A percentile compares a stretch with the other conserved stretches of the same genome.
phyloP scores from a whole-genome alignment of 495 filamentous ascomycete genomes.

The Lasiosphaeria miniovina region DNA sequence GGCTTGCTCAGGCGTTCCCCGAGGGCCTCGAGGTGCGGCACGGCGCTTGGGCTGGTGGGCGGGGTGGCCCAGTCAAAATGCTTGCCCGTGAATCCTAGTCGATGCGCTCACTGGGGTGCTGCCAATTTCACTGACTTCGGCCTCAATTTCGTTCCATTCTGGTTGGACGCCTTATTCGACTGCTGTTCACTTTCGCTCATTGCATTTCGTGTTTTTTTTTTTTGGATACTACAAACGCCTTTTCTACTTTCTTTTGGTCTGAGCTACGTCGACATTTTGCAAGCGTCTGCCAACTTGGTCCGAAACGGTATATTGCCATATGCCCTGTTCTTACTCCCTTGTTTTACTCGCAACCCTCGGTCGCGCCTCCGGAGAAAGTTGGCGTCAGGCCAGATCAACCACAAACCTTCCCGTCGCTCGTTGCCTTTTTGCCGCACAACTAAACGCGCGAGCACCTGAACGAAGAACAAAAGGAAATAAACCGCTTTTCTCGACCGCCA shows the following conservation, averaged over 20 bases:
- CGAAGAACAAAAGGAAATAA: background rate
- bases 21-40: background rate
- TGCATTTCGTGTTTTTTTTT: background rate
- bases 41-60: background rate
- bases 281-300: too few relatives aligned
- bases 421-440: background rate
- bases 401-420: slow-evolving; percentile 4
- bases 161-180: slow-evolving; percentile 12
- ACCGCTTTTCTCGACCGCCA: background rate
- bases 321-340: background rate
- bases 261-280: too few relatives aligned
- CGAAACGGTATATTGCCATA: too few relatives aligned
- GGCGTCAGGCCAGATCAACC: slow-evolving; percentile 1
- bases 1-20: background rate
- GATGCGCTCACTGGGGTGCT: slow-evolving; percentile 17
- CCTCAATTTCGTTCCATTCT: slow-evolving; percentile 24
- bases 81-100: slow-evolving; percentile 11
- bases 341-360: background rate
- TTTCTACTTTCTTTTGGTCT: background rate
- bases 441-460: slow-evolving; percentile 2
- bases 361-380: slow-evolving; percentile 1
- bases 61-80: background rate
- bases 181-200: slow-evolving; percentile 7
- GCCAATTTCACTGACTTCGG: slow-evolving; percentile 28
- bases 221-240: background rate